phyloP scores from a whole-genome alignment of 768 basidiomycete genomes.

The Lentinula boryana region DNA sequence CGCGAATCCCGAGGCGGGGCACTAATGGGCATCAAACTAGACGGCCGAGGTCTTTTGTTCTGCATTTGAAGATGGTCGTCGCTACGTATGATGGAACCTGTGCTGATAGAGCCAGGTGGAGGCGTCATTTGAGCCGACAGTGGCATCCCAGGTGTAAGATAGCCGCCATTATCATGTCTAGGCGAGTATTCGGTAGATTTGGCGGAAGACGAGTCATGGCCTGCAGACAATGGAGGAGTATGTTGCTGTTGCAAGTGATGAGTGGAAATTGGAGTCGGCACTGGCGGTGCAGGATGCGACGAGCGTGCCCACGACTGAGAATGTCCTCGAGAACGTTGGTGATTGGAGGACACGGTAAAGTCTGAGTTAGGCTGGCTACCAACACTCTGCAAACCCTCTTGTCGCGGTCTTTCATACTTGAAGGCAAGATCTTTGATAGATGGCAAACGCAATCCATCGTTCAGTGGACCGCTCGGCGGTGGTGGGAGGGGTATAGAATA shows the following conservation, averaged over 20 bases:
- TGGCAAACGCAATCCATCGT: conserved; percentile 53
- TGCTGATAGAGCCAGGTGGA: conserved; percentile 29
- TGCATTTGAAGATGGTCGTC: conserved; percentile 35
- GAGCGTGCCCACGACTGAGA: conserved; percentile 28
- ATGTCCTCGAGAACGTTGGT: conserved; percentile 27
- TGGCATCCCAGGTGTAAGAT: conserved; percentile 41
- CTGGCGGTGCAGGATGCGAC: conserved; percentile 12
- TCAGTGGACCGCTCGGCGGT: conserved; percentile 15
- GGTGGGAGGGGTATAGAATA: conserved; percentile 31
- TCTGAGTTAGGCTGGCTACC: conserved; percentile 11
- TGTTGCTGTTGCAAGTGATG: conserved; percentile 39
- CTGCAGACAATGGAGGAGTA: conserved; percentile 39
- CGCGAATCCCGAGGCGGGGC: conserved; percentile 40
- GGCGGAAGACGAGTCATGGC: conserved; percentile 27
- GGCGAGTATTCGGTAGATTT: conserved; percentile 34
- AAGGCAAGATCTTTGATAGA: conserved; percentile 75
- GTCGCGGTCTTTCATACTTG: conserved; percentile 29
- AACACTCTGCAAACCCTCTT: conserved; percentile 16
- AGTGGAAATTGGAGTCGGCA: conserved; percentile 12
- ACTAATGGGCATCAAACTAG: conserved; percentile 25
- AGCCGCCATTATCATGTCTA: conserved; percentile 45
- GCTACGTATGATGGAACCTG: conserved; percentile 25
- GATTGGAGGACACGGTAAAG: conserved; percentile 21
- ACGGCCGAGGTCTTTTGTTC: conserved; percentile 37
- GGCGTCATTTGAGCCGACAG: conserved; percentile 37